These are phyloP conservation scores for Planoprotostelium fungivorum DNA, from an alignment of 78 protist genomes.

Conservation along the genomic window DNA sequence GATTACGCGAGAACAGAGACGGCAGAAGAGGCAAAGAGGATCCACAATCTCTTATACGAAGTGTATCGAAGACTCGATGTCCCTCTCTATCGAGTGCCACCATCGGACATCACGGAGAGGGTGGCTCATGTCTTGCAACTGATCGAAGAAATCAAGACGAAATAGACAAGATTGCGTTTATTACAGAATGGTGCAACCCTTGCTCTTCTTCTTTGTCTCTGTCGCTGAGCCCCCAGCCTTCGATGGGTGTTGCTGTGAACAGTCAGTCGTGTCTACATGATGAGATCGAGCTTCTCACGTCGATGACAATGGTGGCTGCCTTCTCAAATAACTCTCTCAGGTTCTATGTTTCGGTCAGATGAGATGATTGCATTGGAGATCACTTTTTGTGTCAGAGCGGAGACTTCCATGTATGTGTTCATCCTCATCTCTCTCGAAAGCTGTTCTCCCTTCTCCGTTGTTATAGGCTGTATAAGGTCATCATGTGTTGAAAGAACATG, in stretches of 20 bases:
- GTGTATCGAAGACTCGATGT: neutral
- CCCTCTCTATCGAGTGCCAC: neutral
- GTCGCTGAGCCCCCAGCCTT: too few relatives aligned
- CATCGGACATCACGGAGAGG: neutral
- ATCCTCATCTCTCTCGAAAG: conserved; percentile 67
- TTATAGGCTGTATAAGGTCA: conserved; percentile 28
- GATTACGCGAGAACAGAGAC: neutral
- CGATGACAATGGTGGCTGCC: neutral
- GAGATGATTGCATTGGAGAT: neutral
- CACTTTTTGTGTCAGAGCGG: conserved; percentile 83
- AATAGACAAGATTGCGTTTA: too few relatives aligned
- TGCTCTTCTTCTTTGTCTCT: too few relatives aligned
- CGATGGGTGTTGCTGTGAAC: too few relatives aligned
- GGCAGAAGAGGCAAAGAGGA: neutral
- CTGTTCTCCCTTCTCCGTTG: conserved; percentile 54
- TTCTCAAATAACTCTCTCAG: neutral
- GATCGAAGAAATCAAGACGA: neutral
- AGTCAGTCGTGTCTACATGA: too few relatives aligned
- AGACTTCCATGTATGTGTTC: conserved; percentile 81
- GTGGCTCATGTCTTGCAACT: neutral
- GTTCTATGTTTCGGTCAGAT: neutral
- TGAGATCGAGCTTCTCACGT: neutral
- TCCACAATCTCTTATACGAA: neutral
- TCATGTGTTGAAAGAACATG: neutral
- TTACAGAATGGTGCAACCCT: too few relatives aligned